These are phyloP conservation scores for Rubia peregrina DNA, from an alignment of 305 asterid species.

Conservation along the genomic window DNA sequence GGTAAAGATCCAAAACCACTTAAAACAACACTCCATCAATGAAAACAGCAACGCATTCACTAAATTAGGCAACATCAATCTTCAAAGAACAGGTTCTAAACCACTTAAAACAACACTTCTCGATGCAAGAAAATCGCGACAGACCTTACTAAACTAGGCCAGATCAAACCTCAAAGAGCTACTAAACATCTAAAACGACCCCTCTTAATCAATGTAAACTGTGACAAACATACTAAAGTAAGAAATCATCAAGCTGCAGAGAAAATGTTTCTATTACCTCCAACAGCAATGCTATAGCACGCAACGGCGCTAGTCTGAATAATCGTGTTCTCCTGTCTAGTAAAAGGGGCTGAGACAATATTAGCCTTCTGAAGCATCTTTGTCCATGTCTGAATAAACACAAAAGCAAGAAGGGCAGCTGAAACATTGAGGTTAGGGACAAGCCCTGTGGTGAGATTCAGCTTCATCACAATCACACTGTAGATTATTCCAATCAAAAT, in stretches of 20 bases:
- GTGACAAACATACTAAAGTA: not conserved
- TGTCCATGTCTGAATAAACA: conserved; percentile 36
- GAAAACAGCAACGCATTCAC: not conserved
- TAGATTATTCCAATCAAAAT: conserved; percentile 33
- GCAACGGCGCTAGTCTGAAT: conserved; percentile 52
- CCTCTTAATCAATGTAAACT: not conserved
- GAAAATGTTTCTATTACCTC: conserved; percentile 22
- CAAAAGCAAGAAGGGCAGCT: conserved; percentile 48
- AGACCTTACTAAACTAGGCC: not conserved
- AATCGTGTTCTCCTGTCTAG: conserved; percentile 45
- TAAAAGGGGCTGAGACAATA: conserved; percentile 32
- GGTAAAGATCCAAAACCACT: conserved; percentile 75
- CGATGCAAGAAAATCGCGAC: not conserved
- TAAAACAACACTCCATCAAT: conserved; percentile 11
- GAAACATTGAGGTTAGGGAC: conserved; percentile 48
- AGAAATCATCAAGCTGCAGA: not conserved
- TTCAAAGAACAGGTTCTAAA: no score
- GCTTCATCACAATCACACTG: conserved; percentile 42
- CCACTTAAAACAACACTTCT: not conserved
- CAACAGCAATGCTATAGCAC: conserved; percentile 45
- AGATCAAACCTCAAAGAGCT: not conserved
- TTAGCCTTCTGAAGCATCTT: conserved; percentile 32
- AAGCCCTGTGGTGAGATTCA: conserved; percentile 41
- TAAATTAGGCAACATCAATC: not conserved
- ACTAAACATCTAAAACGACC: conserved; percentile 43